phyloP scores from a whole-genome alignment of 2,329 filamentous ascomycete species.

The Nigrospora oryzae region DNA sequence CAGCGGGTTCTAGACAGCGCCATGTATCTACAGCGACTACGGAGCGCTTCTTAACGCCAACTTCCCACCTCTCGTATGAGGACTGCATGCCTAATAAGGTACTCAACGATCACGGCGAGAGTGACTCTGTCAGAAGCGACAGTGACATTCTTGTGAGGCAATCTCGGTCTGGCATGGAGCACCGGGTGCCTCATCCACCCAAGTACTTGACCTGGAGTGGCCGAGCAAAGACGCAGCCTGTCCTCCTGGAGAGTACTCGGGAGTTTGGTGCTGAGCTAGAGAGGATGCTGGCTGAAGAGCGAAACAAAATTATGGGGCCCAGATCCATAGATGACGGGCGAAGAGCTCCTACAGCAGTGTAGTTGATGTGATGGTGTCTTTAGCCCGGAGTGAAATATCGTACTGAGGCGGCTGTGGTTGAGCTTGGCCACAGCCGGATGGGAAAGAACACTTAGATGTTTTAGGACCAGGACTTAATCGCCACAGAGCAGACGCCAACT shows the following conservation, averaged over 20 bases:
- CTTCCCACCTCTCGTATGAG: conserved; percentile 13
- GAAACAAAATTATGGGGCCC: not conserved
- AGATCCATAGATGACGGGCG: too few relatives aligned
- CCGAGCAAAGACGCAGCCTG: conserved; percentile 4
- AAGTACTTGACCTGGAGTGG: conserved; percentile 15
- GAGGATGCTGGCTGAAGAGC: conserved; percentile 6
- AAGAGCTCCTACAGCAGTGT: too few relatives aligned
- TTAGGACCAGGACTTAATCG: too few relatives aligned
- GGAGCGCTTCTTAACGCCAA: conserved; percentile 6
- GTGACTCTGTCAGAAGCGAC: conserved; percentile 6
- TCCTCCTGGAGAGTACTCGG: conserved; percentile 9
- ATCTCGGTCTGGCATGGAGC: conserved; percentile 1
- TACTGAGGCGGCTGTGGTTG: too few relatives aligned
- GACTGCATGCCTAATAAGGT: conserved; percentile 17
- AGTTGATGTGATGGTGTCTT: too few relatives aligned
- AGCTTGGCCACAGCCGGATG: too few relatives aligned
- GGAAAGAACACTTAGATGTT: too few relatives aligned
- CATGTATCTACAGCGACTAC: conserved; percentile 4
- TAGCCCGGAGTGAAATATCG: too few relatives aligned
- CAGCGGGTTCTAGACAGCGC: not conserved
- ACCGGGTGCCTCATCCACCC: not conserved
- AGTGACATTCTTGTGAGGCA: conserved; percentile 1
- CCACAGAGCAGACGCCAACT: too few relatives aligned
- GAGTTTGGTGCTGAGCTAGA: conserved; percentile 11
- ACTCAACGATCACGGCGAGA: conserved; percentile 11